Percentiles rank a stretch among this genome's conserved stretches.
phyloP scores from a whole-genome alignment of 1,284 basidiomycete genomes.

The Ganoderma sinense region DNA sequence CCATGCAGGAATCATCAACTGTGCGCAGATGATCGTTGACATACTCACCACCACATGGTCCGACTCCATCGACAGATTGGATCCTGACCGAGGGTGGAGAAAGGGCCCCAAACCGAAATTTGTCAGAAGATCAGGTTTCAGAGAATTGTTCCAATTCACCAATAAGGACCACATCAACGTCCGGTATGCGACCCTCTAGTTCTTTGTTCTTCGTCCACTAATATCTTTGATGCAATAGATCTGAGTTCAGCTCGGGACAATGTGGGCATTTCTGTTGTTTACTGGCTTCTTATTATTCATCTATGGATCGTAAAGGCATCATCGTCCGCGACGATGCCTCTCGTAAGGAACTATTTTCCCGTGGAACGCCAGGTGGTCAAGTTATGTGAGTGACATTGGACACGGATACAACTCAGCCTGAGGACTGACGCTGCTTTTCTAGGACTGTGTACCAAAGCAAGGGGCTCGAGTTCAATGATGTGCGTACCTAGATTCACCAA shows the following conservation, averaged over 20 bases:
- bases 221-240: neutral
- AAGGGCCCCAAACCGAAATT: constrained; percentile 68
- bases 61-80: constrained; percentile 66
- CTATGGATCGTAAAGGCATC: neutral
- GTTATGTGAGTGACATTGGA: neutral
- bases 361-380: neutral
- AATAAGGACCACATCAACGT: constrained; percentile 62
- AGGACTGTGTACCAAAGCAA: constrained; percentile 78
- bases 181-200: constrained; percentile 40
- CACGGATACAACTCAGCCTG: too few relatives aligned
- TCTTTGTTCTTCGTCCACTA: neutral
- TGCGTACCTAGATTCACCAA: constrained; percentile 36
- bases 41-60: constrained; percentile 71
- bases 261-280: neutral
- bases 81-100: constrained; percentile 62
- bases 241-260: neutral
- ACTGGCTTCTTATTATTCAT: neutral
- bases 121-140: constrained; percentile 46
- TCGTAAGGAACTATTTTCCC: neutral
- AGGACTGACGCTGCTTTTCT: neutral
- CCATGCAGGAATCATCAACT: constrained; percentile 70
- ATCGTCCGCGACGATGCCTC: constrained; percentile 8
- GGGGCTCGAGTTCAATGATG: constrained; percentile 77
- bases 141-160: constrained; percentile 52
- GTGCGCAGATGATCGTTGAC: constrained; percentile 68